Evolutionary conservation across 2,329 filamentous ascomycete species (phyloP), one percentile per base, ranked within the genome.

Genomic region (Colletotrichum melonis): DNA sequence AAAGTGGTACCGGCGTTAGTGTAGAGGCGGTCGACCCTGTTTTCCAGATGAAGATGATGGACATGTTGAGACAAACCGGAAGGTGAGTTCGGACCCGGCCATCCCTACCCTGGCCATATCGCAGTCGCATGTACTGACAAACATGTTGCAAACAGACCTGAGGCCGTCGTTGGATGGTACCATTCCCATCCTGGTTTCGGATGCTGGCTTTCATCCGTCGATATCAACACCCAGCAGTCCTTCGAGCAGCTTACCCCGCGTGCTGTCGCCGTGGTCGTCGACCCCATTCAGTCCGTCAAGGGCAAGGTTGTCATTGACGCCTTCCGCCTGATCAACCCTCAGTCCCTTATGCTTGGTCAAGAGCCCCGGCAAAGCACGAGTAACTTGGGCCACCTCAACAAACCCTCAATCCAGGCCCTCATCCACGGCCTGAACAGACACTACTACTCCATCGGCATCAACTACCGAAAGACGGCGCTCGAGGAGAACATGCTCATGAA

Each of bases 401-500:
- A 99, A 87, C 97, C 97, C 30, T 98, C 95, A n/a, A 99, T 99
- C 77, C 97, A 99, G 86, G 96, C 97, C 46, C 92, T 99, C 71
- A 99, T 99, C 76, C 97, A 99, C 84, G 97, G 97, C 72, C 90
- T 99, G 57, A 99, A 99, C 88, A 90, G 97, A 80, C 97, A 99
- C 87, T 99, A 99, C 89, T 99, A 99, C 89, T 98, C 95, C 79
- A 99, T 99, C 81, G 96, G 91, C 73, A 98, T 99, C 86, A 95
- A 98, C 86, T 99, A 99, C 86, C 90, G 96, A 81, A 99, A 99
- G 88, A 98, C 96, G 0, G 96, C 95, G 1, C 88, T 99, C 63
- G 97, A 99, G 83, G 97, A 99, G 88, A 98, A 98, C 85, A 99
- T 99, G 97, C 85, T 99, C 79, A 99, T 99, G 97, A 99, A 99